Conservation (phyloP, 345 rosid genomes). For the Citrus trifoliata region DNA sequence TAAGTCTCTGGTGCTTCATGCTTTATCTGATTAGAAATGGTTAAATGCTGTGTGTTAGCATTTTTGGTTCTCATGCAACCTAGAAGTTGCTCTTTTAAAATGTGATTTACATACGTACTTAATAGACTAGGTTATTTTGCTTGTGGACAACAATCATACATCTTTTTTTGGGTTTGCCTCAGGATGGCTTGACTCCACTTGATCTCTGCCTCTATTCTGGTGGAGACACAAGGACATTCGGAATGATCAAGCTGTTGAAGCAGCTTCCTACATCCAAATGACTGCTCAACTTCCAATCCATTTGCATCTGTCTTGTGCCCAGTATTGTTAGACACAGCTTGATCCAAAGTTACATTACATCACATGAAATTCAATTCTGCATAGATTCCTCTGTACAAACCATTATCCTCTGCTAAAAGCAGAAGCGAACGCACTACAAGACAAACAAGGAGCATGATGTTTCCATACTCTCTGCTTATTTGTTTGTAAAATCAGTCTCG, state of each 20-base stretch:
- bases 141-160: not conserved
- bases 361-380: not conserved
- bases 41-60: not conserved
- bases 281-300: not conserved
- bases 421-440: not conserved
- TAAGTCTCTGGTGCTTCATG: not conserved
- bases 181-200: constrained; percentile 86
- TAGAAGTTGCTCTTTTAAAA: not conserved
- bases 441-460: not conserved
- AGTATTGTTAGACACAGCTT: too few species aligned
- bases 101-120: not conserved
- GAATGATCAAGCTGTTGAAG: constrained; percentile 76
- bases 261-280: constrained; percentile 39
- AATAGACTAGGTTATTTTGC: not conserved
- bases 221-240: constrained; percentile 55
- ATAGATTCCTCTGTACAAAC: not conserved
- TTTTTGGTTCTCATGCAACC: not conserved
- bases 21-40: not conserved
- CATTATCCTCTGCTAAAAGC: not conserved
- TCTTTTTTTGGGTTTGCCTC: constrained; percentile 4
- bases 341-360: too few species aligned
- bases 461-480: not conserved
- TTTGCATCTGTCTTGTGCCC: not conserved
- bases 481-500: not conserved
- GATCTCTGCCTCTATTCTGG: constrained; percentile 79